Base-by-base conservation (phyloP, 306 rosid species). In the Quercus robur region DNA sequence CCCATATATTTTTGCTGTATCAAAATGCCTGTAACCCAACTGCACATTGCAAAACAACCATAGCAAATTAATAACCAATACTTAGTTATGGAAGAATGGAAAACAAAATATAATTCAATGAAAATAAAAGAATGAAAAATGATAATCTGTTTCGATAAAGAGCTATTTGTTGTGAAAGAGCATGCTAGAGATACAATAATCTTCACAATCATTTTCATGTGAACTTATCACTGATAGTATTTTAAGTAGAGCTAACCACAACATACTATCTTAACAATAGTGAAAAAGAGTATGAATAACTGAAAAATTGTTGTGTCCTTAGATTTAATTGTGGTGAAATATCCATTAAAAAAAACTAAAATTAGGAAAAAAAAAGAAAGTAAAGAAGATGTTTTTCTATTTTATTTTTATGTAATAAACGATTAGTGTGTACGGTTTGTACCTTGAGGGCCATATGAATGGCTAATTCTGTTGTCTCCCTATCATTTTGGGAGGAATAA, bases 1-100 rank as follows among this genome's bases (percentile, higher is more conserved):
- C 55, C 95, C 97, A 81, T 94, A 93, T 68, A 94, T 89, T 82
- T 85, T 91, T 70, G 97, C 97, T 1, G 97, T 93, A 87, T 94
- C 97, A 79, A 94, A 94, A 82, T 90, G 93, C 89, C 94, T 87
- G 77, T 93, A 93, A 70, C 97, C 97, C 92, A 93, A 81, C 99
- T 93, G 89, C 81, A 76, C 21, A 38, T 15, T 41, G 11, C 44
- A 76, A 21, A 72, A 38, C 69, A 23, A 59, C 38, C 20, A 58
- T 18, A 12, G 1, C 4, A 46, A 46, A 46, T 46, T 35, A 35
- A 35, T 38, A 38, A 38, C 44, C 44, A 38, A 38, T 38, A 38
- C 10, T 38, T 38, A 11, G 15, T 46, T 46, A 1, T 46, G 15
- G 15, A 46, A 46, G 54, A 46, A 46, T 46, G 54, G 13, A 10